phyloP scores from a whole-genome alignment of 331 rosid genomes.

The Cydonia oblonga region DNA sequence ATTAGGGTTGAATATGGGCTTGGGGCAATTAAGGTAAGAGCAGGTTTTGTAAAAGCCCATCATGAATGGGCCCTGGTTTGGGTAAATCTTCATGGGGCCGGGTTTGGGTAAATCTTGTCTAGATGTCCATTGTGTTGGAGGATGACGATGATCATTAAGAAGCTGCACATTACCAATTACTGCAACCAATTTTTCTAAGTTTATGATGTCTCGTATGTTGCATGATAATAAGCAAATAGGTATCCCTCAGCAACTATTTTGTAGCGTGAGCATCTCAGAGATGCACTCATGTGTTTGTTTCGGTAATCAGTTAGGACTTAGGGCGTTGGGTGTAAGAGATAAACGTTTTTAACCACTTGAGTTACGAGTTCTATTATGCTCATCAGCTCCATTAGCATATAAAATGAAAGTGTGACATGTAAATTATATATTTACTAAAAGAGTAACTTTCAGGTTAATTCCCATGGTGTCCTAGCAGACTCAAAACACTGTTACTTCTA shows the following conservation, averaged over 20 bases:
- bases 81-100: too few species aligned
- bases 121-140: not conserved
- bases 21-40: not conserved
- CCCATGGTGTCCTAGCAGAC: too few species aligned
- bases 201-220: not conserved
- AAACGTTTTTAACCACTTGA: too few species aligned
- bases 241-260: not conserved
- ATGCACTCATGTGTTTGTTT: not conserved
- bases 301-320: not conserved
- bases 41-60: not conserved
- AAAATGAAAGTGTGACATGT: not conserved
- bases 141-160: not conserved
- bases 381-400: not conserved
- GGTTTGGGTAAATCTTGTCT: not conserved
- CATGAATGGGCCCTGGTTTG: not conserved
- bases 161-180: not conserved
- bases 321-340: not conserved
- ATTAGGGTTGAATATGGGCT: not conserved
- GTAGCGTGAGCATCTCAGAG: not conserved
- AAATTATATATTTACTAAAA: too few species aligned
- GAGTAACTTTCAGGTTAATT: too few species aligned
- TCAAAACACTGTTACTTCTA: too few species aligned
- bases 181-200: not conserved
- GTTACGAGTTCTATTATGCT: not conserved
- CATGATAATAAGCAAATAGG: not conserved